Percentiles rank a stretch among this genome's conserved stretches.
These are phyloP conservation scores for Sistotremastrum suecicum DNA, from an alignment of 768 basidiomycete genomes.

Conservation along the genomic window DNA sequence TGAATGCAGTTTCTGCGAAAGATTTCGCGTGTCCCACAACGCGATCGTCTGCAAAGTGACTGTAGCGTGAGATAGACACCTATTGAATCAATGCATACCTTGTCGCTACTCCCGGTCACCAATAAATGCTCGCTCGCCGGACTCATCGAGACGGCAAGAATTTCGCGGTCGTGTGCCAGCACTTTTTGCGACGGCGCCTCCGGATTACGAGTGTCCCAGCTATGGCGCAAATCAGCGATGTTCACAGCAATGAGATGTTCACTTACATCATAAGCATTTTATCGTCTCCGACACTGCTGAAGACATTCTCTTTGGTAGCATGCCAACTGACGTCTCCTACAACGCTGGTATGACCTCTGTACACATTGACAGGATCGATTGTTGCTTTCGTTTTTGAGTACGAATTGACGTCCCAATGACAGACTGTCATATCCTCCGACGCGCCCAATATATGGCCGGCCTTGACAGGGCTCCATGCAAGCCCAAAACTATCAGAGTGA, in stretches of 20 bases:
- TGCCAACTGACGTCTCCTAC: slow-evolving; percentile 99
- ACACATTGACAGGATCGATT: slow-evolving; percentile 75
- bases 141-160: slow-evolving; percentile 83
- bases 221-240: slow-evolving; percentile 17
- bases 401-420: slow-evolving; percentile 89
- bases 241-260: background rate
- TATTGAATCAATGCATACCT: slow-evolving; percentile 32
- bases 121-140: slow-evolving; percentile 68
- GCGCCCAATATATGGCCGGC: slow-evolving; percentile 78
- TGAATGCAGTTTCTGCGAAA: slow-evolving; percentile 67
- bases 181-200: slow-evolving; percentile 54
- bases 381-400: slow-evolving; percentile 67
- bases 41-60: slow-evolving; percentile 52
- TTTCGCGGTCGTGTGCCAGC: slow-evolving; percentile 83
- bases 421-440: slow-evolving; percentile 92
- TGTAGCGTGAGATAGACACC: background rate
- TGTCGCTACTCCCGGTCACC: slow-evolving; percentile 87
- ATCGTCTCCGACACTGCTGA: slow-evolving; percentile 95
- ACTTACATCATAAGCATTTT: slow-evolving; percentile 85
- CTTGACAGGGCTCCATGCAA: slow-evolving; percentile 84
- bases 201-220: slow-evolving; percentile 84
- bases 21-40: slow-evolving; percentile 73
- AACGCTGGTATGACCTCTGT: slow-evolving; percentile 78
- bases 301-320: slow-evolving; percentile 61
- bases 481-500: slow-evolving; percentile 52